Evolutionary conservation across 225 moss, liverwort and hornwort species (phyloP), one percentile per base, ranked within the genome.

Genomic region (Asterella californica): DNA sequence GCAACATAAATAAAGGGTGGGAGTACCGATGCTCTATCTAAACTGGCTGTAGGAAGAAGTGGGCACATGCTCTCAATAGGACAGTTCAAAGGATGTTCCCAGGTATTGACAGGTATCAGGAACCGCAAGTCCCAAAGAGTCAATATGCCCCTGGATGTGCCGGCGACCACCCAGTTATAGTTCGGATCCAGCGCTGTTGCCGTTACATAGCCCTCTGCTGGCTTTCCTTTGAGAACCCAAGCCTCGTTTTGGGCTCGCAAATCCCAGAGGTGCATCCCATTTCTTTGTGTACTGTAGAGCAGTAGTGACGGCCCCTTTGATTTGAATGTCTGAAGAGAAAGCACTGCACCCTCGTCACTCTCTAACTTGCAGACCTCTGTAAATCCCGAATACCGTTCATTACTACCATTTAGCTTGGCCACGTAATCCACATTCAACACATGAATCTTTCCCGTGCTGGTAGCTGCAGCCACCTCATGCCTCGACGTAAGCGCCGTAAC

Each of bases 51-150:
- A 70, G 99, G 95, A 89, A 92, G 90, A 75, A 99, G 89, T 80
- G 93, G 92, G 67, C 93, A 99, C 93, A 99, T 93, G 83, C 90
- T 95, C 80, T 99, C 95, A 75, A 99, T 88, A 32, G 91, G 91
- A 78, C 86, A 90, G 79, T 90, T 88, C 79, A 88, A 85, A 54
- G 99, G 92, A 88, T 95, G 93, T 82, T 92, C 90, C 93, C 93
- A 99, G 29, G 80, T 89, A 74, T 95, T 92, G 10, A 95, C 99
- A 84, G 99, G 85, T 68, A 99, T 83, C 88, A 91, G 93, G 80
- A 99, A 99, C 61, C 99, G 88, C 75, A 99, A 82, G 82, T 99
- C 99, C 99, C 99, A 99, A 54, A 99, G 92, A 72, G 88, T 95
- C 65, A 99, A 80, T 74, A 92, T 81, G 66, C 99, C 95, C 82